phyloP scores from a whole-genome alignment of 2,329 filamentous ascomycete genomes.

The Leptographium procerum region DNA sequence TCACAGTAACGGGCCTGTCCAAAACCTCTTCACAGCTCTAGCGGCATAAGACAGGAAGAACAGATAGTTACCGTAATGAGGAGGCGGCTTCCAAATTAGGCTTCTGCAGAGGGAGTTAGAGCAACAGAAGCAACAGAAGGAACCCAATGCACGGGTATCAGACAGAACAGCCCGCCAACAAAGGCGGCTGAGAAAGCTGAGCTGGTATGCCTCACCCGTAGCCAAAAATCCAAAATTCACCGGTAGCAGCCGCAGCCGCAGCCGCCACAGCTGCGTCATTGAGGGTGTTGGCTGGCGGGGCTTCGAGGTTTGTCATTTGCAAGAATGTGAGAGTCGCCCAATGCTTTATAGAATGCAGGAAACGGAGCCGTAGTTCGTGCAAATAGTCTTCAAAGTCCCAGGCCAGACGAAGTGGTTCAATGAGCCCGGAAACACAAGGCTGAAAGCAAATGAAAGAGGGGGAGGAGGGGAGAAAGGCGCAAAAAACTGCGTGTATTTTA shows the following conservation, averaged over 20 bases:
- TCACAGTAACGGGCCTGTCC: too few species aligned
- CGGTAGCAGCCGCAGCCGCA: slow-evolving; percentile 2
- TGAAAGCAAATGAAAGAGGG: not conserved
- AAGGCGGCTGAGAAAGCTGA: not conserved
- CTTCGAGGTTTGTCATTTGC: not conserved
- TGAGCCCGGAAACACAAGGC: too few species aligned
- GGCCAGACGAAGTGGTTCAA: too few species aligned
- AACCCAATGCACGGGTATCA: too few species aligned
- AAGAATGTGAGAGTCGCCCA: not conserved
- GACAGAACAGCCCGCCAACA: too few species aligned
- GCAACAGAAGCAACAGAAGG: not conserved
- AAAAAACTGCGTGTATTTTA: not conserved
- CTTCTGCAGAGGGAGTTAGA: slow-evolving; percentile 45
- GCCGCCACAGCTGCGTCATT: not conserved
- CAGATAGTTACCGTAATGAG: slow-evolving; percentile 65
- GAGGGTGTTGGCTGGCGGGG: not conserved
- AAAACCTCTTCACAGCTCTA: too few species aligned
- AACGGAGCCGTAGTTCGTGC: not conserved
- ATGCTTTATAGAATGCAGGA: not conserved
- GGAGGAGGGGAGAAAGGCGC: not conserved
- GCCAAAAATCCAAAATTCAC: slow-evolving; percentile 91
- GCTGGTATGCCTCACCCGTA: slow-evolving; percentile 57
- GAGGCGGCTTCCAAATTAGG: slow-evolving; percentile 96
- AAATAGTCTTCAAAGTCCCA: too few species aligned
- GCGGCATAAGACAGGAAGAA: not conserved